These are phyloP conservation scores for Lactifluus volemus DNA, from an alignment of 768 basidiomycete genomes.

Conservation along the genomic window DNA sequence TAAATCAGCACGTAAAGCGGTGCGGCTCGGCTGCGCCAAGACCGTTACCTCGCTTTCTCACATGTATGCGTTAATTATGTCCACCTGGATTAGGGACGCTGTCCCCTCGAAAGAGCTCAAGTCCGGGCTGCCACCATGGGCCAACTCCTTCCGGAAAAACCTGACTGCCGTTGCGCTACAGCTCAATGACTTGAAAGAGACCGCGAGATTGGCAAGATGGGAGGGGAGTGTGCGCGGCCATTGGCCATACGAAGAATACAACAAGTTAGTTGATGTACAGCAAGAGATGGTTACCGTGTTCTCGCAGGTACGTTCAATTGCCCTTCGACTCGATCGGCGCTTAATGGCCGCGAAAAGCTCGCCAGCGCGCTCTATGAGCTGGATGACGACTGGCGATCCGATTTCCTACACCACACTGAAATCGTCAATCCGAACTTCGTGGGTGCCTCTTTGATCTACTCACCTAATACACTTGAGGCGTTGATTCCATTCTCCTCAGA, in stretches of 20 bases:
- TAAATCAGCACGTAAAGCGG: slow-evolving; percentile 39
- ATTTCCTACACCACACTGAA: slow-evolving; percentile 36
- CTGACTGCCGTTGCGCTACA: slow-evolving; percentile 28
- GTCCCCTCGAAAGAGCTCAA: slow-evolving; percentile 13
- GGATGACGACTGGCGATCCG: slow-evolving; percentile 33
- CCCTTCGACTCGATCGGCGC: neutral
- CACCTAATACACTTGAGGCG: neutral
- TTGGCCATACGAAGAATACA: slow-evolving; percentile 45
- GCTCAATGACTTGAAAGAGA: slow-evolving; percentile 27
- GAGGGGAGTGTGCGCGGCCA: slow-evolving; percentile 43
- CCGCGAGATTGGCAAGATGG: slow-evolving; percentile 35
- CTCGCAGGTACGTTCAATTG: slow-evolving; percentile 27
- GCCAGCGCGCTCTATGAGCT: slow-evolving; percentile 36
- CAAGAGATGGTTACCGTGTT: slow-evolving; percentile 33
- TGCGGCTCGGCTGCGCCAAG: slow-evolving; percentile 36
- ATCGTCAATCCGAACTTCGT: slow-evolving; percentile 51
- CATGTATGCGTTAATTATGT: slow-evolving; percentile 36
- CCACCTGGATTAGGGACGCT: slow-evolving; percentile 31
- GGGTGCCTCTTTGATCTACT: slow-evolving; percentile 18
- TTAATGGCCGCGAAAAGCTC: slow-evolving; percentile 24
- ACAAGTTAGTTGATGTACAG: slow-evolving; percentile 33
- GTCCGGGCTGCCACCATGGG: slow-evolving; percentile 21
- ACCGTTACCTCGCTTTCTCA: slow-evolving; percentile 33
- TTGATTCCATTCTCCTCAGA: slow-evolving; percentile 21
- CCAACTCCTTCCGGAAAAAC: slow-evolving; percentile 24